Evolutionary conservation across 2,329 filamentous ascomycete genomes (phyloP).

Genomic region (Mycosphaerella sp.): DNA sequence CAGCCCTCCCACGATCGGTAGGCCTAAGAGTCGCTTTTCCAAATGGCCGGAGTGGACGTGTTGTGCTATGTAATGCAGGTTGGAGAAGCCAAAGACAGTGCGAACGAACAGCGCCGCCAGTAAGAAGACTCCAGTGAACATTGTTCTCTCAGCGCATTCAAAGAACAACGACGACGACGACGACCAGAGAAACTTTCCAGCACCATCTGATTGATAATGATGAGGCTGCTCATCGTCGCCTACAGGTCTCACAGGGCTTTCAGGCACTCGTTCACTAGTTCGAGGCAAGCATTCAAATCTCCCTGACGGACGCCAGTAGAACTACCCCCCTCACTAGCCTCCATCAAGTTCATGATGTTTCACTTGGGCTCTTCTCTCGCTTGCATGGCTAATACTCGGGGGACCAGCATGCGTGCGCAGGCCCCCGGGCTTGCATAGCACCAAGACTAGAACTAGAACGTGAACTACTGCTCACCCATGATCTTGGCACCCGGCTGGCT

Average conservation of each 20-base stretch:
- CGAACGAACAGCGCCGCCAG: neutral
- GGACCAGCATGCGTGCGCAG: no score
- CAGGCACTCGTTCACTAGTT: neutral
- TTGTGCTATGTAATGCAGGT: neutral
- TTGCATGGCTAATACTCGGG: conserved; percentile 1
- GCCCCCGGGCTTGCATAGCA: no score
- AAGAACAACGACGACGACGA: conserved; percentile 13
- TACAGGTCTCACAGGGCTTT: no score
- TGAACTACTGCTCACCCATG: neutral
- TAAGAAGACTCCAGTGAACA: conserved; percentile 9
- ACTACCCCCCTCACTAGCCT: no score
- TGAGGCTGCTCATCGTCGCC: no score
- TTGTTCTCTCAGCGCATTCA: conserved; percentile 3
- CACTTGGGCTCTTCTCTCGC: neutral
- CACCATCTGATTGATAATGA: no score
- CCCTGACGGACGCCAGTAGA: no score
- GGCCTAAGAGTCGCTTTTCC: conserved; percentile 3
- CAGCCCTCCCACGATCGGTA: neutral
- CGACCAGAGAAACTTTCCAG: conserved; percentile 11
- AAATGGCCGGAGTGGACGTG: neutral
- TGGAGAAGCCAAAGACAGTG: conserved; percentile 5
- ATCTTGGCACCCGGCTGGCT: neutral
- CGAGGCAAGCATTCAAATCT: no score
- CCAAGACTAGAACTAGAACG: no score
- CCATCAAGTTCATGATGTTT: neutral